Conservation (phyloP, 805 yeast species). For the Metschnikowia shivogae region DNA sequence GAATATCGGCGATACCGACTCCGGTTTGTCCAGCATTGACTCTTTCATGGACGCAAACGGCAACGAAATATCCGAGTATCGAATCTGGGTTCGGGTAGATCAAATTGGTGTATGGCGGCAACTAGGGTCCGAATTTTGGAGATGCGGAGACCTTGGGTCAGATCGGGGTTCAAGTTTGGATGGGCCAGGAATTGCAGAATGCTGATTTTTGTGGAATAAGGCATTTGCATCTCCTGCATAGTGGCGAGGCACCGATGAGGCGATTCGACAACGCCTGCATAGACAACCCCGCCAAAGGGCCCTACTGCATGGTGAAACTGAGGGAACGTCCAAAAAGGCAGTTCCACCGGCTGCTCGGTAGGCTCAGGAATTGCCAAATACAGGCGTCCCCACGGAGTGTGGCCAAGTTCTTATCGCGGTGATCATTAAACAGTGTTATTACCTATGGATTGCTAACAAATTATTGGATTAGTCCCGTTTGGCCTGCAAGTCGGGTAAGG, state of each 20-base stretch:
- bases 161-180: not conserved
- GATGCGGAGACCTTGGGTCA: not conserved
- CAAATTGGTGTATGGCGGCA: not conserved
- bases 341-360: too few relatives aligned
- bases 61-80: too few relatives aligned
- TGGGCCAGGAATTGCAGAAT: not conserved
- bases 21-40: conserved; percentile 1
- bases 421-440: not conserved
- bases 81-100: not conserved
- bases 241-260: not conserved
- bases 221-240: conserved; percentile 1
- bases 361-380: too few relatives aligned
- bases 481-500: conserved; percentile 44
- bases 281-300: too few relatives aligned
- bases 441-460: not conserved
- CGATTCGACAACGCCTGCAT: not conserved
- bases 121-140: not conserved
- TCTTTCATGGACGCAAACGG: not conserved
- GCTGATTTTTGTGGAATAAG: not conserved
- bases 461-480: conserved; percentile 11
- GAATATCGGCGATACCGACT: conserved; percentile 8
- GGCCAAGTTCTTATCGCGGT: too few relatives aligned
- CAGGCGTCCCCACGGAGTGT: too few relatives aligned
- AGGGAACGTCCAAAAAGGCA: too few relatives aligned
- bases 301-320: too few relatives aligned